Base-by-base conservation (phyloP, 1,139 yeast genomes). In the Yamadazyma oceani region DNA sequence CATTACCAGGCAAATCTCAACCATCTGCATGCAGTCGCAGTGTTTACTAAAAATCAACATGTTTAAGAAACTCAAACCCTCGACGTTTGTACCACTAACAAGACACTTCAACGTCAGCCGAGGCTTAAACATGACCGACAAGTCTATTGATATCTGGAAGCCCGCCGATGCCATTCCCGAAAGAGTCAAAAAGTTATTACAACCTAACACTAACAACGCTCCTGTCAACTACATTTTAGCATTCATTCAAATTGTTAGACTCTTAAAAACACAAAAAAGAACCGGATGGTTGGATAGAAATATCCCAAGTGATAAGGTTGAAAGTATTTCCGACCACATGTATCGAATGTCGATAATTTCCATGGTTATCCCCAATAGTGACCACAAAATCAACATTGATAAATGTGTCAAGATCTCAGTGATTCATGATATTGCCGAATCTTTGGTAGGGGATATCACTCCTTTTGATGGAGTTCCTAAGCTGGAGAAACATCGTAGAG, bases 321-420 rank as follows among this genome's bases (percentile, higher is more conserved):
- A 92, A 60, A 81, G 90, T 35, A 90, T 92, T 40, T 75, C 90
- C 13, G 98, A 92, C 60, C 99, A 92, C 60, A 92, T 92, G 97
- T 92, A 92, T 58, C 75, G 99, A 44, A 92, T 94, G 97, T 81
- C 90, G 4, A 70, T 90, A 31, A 80, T 90, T 38, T 72, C 95
- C 17, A 78, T 90, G 85, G 62, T 87, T 25, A 73, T 86, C 29
- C 83, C 85, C 12, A 53, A 62, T 32, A 42, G 46, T 7, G 51
- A 58, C 11, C 7, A 10, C 5, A n/a, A 26, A 26, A 60, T 69
- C 32, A 60, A 62, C 43, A 55, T 60, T 28, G 64, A 49, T 62
- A 80, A 78, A 49, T 89, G 97, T 69, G 85, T 82, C 37, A 84
- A 86, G 60, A 89, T 92, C 37, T 89, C 97, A 1, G 67, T 89